Conservation (phyloP, 108 stramenopile species). For the Cyclotella atomus region DNA sequence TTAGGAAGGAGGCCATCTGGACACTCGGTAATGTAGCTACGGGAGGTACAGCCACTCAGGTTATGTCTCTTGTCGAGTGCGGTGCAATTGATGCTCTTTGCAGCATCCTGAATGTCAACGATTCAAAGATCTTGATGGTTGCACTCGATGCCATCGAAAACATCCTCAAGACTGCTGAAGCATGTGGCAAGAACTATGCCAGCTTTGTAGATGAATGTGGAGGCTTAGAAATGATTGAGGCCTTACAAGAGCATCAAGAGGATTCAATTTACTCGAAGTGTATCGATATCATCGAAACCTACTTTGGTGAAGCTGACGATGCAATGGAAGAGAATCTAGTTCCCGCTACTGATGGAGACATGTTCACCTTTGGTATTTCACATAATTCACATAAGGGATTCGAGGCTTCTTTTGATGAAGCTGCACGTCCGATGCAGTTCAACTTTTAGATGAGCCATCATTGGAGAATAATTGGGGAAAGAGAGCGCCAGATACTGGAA, state of each 20-base stretch:
- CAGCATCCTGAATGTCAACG: constrained; percentile 60
- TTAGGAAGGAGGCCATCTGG: constrained; percentile 92
- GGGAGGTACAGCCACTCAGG: constrained; percentile 56
- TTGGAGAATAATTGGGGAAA: neutral
- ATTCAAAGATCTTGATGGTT: constrained; percentile 63
- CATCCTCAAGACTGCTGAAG: constrained; percentile 59
- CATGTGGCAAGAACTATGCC: constrained; percentile 35
- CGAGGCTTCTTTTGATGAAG: neutral
- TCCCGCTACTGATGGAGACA: constrained; percentile 50
- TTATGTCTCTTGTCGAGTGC: constrained; percentile 65
- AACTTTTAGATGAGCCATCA: constrained; percentile 10
- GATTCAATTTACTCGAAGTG: constrained; percentile 80
- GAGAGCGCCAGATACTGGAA: neutral
- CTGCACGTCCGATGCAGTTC: neutral
- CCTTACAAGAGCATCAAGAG: constrained; percentile 83
- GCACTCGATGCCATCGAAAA: constrained; percentile 78
- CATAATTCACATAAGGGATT: constrained; percentile 19
- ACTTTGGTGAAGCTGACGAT: constrained; percentile 76
- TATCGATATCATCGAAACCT: constrained; percentile 78
- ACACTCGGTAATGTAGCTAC: constrained; percentile 81
- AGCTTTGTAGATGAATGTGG: constrained; percentile 70
- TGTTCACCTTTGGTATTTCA: constrained; percentile 60
- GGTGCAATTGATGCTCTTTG: constrained; percentile 77
- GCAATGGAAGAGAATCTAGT: constrained; percentile 77
- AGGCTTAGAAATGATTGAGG: constrained; percentile 82